A percentile compares a stretch with the other conserved stretches of the same genome.
phyloP scores from a whole-genome alignment of 306 rosid species.

The Cucurbita moschata region DNA sequence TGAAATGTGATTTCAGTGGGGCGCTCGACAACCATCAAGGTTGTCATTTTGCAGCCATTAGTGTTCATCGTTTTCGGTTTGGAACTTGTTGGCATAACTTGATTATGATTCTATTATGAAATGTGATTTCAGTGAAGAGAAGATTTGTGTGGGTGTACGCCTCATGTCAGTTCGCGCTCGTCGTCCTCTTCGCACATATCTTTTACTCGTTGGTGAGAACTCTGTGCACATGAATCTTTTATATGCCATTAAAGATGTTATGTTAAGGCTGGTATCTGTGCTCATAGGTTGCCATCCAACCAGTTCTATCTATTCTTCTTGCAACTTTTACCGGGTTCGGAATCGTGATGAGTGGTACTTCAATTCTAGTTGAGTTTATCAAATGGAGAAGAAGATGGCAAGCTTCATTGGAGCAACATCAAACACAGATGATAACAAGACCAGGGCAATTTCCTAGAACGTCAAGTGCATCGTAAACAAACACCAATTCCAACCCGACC shows the following conservation, averaged over 20 bases:
- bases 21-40: too few species aligned
- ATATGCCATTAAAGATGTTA: not conserved
- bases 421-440: conserved; percentile 14
- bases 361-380: conserved; percentile 41
- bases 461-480: conserved; percentile 8
- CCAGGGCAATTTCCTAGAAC: conserved; percentile 20
- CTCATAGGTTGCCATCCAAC: conserved; percentile 52
- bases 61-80: not conserved
- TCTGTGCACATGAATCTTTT: not conserved
- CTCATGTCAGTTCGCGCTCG: conserved; percentile 57
- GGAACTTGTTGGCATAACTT: not conserved
- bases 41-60: not conserved
- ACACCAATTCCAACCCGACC: conserved; percentile 10
- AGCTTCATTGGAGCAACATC: conserved; percentile 28
- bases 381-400: conserved; percentile 57
- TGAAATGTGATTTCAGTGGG: conserved; percentile 23
- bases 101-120: not conserved
- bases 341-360: conserved; percentile 83
- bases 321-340: conserved; percentile 93
- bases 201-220: conserved; percentile 72
- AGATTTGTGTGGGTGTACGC: conserved; percentile 85
- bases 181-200: conserved; percentile 77
- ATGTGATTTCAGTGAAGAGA: conserved; percentile 37
- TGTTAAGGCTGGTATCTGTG: not conserved
- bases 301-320: conserved; percentile 70